Evolutionary conservation across 306 rosid genomes (phyloP), one percentile per base, ranked within the genome.

Genomic region (Lathyrus oleraceus): DNA sequence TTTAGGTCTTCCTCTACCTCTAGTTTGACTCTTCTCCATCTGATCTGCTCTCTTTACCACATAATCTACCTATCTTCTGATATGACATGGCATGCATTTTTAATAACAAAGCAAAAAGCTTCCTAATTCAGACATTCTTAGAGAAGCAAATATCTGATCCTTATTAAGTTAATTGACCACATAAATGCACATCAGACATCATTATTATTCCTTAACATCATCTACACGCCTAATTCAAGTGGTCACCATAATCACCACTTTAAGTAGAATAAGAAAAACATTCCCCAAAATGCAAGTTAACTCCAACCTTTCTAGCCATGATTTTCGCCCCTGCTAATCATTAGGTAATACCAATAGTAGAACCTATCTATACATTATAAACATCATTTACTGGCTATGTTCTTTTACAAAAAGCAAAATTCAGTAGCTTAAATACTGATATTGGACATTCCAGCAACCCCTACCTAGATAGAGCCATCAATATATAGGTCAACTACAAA

Each of bases 141-240:
- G 30, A 78, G 70, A 79, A 82, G 71, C 71, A 81, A 78, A 73
- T 65, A 63, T 20, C 17, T 5, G 19, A 58, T 47, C 78, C 59
- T 53, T 53, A 2, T 71, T 61, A 67, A 43, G 10, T 36, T 44
- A 48, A 19, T 17, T 78, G 60, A 67, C 74, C 75, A 28, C 25
- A 52, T 16, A 83, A 72, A 78, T 78, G 75, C 75, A 68, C 71
- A 69, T 71, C 11, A 39, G 6, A 48, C 32, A 40, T 25, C 44
- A 72, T 23, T 61, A 65, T 1, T 13, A 38, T 79, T 54, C 56
- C 76, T 6, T 16, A 51, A 36, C 39, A 19, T 71, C 39, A 48
- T 44, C 57, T 35, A 39, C 2, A 39, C 1, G 28, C 71, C 13
- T 23, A 78, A 67, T 25, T 47, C 65, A 25, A 36, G 40, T 7